Percentiles rank a stretch among this genome's conserved stretches.
These are phyloP conservation scores for Backusella circina DNA, from an alignment of 192 early-diverging fungal genomes.

Conservation along the genomic window DNA sequence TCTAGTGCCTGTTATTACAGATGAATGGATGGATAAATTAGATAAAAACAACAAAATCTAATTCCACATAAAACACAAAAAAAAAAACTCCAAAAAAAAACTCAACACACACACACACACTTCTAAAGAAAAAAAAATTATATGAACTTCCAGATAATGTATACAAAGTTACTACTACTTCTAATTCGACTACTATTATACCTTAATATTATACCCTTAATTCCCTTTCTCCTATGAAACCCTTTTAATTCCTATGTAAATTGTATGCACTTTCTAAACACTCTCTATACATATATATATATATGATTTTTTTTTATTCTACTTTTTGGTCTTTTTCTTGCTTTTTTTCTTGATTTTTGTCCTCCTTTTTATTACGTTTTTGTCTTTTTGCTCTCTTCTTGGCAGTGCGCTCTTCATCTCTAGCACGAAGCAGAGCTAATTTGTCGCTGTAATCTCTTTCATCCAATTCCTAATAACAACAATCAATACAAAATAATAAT, in stretches of 20 bases:
- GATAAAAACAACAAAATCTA: constrained; percentile 16
- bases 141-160: constrained; percentile 2
- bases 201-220: constrained; percentile 2
- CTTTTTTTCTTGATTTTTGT: constrained; percentile 25
- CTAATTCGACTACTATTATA: constrained; percentile 1
- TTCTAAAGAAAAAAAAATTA: not conserved
- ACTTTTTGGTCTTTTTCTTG: not conserved
- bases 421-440: constrained; percentile 47
- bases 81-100: not conserved
- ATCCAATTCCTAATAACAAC: constrained; percentile 49
- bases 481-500: not conserved
- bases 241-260: constrained; percentile 1
- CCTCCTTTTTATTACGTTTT: constrained; percentile 51
- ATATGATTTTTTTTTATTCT: not conserved
- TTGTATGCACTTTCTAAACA: not conserved
- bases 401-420: constrained; percentile 81
- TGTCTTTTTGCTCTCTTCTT: constrained; percentile 86
- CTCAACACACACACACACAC: not conserved
- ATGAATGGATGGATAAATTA: constrained; percentile 32
- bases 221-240: not conserved
- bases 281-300: not conserved
- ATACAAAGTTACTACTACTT: constrained; percentile 2
- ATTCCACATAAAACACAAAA: not conserved
- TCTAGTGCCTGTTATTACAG: constrained; percentile 25
- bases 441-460: constrained; percentile 57